Percentiles rank a stretch among this genome's conserved stretches.
Conservation (phyloP, 1,139 yeast species). For the Kodamaea derodonti region DNA sequence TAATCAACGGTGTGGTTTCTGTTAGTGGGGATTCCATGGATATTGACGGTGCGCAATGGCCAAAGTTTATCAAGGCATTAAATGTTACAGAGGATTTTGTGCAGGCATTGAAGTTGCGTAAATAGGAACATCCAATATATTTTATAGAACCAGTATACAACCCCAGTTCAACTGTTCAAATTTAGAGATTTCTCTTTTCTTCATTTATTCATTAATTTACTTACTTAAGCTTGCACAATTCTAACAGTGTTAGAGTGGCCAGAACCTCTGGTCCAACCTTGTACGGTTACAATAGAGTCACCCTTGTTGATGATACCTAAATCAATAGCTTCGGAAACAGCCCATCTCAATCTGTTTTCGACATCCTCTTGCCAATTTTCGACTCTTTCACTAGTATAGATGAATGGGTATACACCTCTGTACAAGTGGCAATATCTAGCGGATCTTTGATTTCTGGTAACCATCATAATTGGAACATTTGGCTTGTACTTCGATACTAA, state of each 20-base stretch:
- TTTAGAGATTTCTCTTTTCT: too few relatives aligned
- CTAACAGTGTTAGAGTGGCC: constrained; percentile 99
- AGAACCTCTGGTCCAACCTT: constrained; percentile 98
- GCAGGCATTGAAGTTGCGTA: background rate
- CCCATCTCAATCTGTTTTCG: constrained; percentile 91
- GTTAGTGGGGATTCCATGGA: constrained; percentile 19
- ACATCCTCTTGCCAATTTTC: constrained; percentile 96
- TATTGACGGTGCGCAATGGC: constrained; percentile 13
- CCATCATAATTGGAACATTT: constrained; percentile 95
- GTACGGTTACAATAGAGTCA: constrained; percentile 89
- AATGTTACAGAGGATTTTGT: constrained; percentile 23
- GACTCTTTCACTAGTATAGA: constrained; percentile 63
- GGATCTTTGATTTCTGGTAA: constrained; percentile 88
- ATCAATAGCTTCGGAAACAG: constrained; percentile 84
- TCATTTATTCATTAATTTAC: background rate
- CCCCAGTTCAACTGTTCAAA: too few relatives aligned
- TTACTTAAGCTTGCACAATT: constrained; percentile 47
- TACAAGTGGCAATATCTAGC: constrained; percentile 95
- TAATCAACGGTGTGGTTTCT: constrained; percentile 29
- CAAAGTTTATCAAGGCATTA: constrained; percentile 23
- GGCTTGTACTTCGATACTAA: constrained; percentile 97
- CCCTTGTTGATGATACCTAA: constrained; percentile 85
- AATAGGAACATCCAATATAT: too few relatives aligned
- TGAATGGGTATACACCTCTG: constrained; percentile 98
- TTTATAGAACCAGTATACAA: too few relatives aligned